Evolutionary conservation across 805 yeast species (phyloP).

Genomic region (Spathaspora gorwiae): DNA sequence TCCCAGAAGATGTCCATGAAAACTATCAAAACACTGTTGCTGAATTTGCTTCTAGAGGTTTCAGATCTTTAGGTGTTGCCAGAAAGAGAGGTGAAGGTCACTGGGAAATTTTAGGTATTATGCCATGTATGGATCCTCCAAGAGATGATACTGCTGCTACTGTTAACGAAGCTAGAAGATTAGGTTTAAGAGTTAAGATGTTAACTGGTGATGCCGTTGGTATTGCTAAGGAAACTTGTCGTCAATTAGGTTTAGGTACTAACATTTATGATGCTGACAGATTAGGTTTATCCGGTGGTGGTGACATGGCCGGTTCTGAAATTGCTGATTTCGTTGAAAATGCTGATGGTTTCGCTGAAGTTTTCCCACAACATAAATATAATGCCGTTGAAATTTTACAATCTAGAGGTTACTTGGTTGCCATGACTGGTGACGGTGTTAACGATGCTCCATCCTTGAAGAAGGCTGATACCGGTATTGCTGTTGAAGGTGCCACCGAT

Average conservation of each 20-base stretch:
- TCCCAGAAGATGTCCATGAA: conserved; percentile 89
- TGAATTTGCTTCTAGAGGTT: conserved; percentile 97
- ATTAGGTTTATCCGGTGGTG: conserved; percentile 90
- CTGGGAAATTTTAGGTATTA: conserved; percentile 96
- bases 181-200: conserved; percentile 96
- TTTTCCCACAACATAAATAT: conserved; percentile 97
- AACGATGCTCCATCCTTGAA: conserved; percentile 96
- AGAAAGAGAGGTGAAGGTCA: conserved; percentile 98
- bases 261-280: conserved; percentile 96
- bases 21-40: conserved; percentile 96
- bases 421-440: conserved; percentile 99
- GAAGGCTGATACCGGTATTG: conserved; percentile 91
- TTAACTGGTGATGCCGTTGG: conserved; percentile 99
- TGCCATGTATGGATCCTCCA: conserved; percentile 99
- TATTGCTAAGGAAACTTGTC: conserved; percentile 97
- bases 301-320: conserved; percentile 96
- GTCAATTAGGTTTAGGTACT: conserved; percentile 95
- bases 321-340: conserved; percentile 96
- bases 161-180: conserved; percentile 81
- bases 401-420: conserved; percentile 94
- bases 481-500: conserved; percentile 97
- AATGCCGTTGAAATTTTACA: conserved; percentile 93
- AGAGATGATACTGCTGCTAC: conserved; percentile 97
- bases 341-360: conserved; percentile 98
- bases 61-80: conserved; percentile 97